Evolutionary conservation across 192 early-diverging fungal genomes (phyloP).

Genomic region (Lunasporangiospora selenospora): DNA sequence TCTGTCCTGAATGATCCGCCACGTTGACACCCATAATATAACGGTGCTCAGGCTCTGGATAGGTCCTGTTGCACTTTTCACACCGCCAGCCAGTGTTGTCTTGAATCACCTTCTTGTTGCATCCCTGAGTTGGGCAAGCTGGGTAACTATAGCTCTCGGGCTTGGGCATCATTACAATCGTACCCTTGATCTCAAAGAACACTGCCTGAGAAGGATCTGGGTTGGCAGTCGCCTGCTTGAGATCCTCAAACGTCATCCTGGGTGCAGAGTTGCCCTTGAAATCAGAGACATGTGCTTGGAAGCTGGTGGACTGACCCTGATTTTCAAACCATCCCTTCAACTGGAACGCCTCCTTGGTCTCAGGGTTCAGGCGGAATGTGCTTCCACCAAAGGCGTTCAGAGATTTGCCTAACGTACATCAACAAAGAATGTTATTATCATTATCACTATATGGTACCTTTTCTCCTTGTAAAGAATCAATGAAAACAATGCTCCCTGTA

Average conservation of each 20-base stretch:
- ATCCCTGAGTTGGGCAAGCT: constrained; percentile 77
- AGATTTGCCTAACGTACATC: constrained; percentile 42
- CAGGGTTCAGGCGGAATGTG: constrained; percentile 32
- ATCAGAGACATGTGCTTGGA: constrained; percentile 32
- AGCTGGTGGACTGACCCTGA: constrained; percentile 13
- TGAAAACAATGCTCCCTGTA: too few relatives aligned
- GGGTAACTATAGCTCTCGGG: constrained; percentile 80
- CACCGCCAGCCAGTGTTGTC: constrained; percentile 81
- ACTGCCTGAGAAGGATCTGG: constrained; percentile 57
- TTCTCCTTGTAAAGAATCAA: too few relatives aligned
- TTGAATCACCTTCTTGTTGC: constrained; percentile 91
- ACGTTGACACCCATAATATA: constrained; percentile 80
- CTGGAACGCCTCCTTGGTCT: constrained; percentile 26
- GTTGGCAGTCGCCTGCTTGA: constrained; percentile 15
- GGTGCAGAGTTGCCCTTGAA: constrained; percentile 12
- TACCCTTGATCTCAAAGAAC: constrained; percentile 76
- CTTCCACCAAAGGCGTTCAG: constrained; percentile 36
- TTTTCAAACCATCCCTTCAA: constrained; percentile 32
- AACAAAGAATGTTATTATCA: background rate
- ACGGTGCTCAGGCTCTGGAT: constrained; percentile 76
- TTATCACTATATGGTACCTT: too few relatives aligned
- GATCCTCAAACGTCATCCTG: constrained; percentile 35
- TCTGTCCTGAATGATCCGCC: constrained; percentile 80
- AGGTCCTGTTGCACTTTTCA: constrained; percentile 84
- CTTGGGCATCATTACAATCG: constrained; percentile 75